These are phyloP conservation scores for Populus tremula DNA, from an alignment of 345 rosid genomes.

Conservation along the genomic window DNA sequence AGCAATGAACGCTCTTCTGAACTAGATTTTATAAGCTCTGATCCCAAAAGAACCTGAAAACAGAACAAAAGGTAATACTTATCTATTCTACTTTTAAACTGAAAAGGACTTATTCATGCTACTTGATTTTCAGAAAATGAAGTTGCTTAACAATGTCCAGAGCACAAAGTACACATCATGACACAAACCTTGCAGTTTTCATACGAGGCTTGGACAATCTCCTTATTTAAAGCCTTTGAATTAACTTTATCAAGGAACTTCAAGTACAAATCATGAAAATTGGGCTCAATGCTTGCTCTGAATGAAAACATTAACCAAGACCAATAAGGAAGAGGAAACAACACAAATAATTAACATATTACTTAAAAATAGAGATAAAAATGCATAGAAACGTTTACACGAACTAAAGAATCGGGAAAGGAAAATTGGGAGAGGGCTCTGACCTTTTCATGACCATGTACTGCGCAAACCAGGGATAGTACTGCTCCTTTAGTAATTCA, in stretches of 20 bases:
- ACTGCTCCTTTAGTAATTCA: conserved; percentile 75
- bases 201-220: conserved; percentile 82
- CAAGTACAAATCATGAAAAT: conserved; percentile 93
- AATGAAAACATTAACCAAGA: conserved; percentile 6
- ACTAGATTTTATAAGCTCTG: conserved; percentile 96
- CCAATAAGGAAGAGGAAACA: background rate
- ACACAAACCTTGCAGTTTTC: conserved; percentile 91
- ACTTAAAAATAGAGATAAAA: background rate
- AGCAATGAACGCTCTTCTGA: conserved; percentile 94
- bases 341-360: background rate
- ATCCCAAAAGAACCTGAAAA: conserved; percentile 86
- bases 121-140: background rate
- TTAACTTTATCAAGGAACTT: conserved; percentile 88
- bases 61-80: background rate
- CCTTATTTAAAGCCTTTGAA: conserved; percentile 74
- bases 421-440: background rate
- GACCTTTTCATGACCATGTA: conserved; percentile 99
- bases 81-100: background rate
- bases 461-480: conserved; percentile 94
- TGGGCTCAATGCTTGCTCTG: conserved; percentile 99
- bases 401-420: background rate
- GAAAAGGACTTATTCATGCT: background rate
- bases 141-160: too few species aligned
- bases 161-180: background rate
- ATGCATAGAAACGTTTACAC: background rate